Evolutionary conservation across 2,329 filamentous ascomycete species (phyloP), one percentile per base, ranked within the genome.

Genomic region (Lasiodiplodia theobromae): DNA sequence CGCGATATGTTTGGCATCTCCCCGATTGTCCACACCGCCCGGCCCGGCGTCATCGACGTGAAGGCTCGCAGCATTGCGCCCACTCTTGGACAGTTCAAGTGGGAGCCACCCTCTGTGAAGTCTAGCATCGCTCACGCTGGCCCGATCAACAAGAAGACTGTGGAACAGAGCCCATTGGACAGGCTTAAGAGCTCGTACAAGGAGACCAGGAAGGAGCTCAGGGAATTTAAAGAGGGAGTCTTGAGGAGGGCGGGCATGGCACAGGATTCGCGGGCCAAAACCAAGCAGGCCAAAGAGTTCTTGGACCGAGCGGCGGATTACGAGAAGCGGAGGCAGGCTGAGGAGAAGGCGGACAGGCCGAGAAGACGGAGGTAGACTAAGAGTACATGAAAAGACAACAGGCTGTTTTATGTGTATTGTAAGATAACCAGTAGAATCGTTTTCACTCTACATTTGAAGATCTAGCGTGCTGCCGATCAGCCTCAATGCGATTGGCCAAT

Each of bases 1-100:
- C 75, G 84, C 28, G 72, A 74, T 8, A 66, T 74, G 52, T 74
- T 84, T 44, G 72, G 77, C 38, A 75, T 86, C 51, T 74, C 77
- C 10, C 80, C 79, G n/a, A 64, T 80, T 3, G 40, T 67, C 57
- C 21, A 44, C 34, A 12, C 18, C 4, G 10, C 12, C 25, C 1
- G 5, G 7, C 23, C 18, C n/a, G 37, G 28, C 47, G 10, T 23
- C 28, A 68, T 66, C 51, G 25, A 56, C 57, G 21, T 28, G 38
- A 23, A 37, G 52, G 31, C 21, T n/a, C 40, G 49, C n/a, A 34
- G 8, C 1, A 2, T 34, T 34, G 21, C 16, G 23, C 40, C 54
- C 28, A 34, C 4, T 4, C 28, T n/a, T n/a, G 60, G 53, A 28
- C 51, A 68, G 18, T 57, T 66, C 67, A 57, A 51, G 23, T 68